Conservation (phyloP, 352 stramenopile species). For the Phytophthora colocasiae region DNA sequence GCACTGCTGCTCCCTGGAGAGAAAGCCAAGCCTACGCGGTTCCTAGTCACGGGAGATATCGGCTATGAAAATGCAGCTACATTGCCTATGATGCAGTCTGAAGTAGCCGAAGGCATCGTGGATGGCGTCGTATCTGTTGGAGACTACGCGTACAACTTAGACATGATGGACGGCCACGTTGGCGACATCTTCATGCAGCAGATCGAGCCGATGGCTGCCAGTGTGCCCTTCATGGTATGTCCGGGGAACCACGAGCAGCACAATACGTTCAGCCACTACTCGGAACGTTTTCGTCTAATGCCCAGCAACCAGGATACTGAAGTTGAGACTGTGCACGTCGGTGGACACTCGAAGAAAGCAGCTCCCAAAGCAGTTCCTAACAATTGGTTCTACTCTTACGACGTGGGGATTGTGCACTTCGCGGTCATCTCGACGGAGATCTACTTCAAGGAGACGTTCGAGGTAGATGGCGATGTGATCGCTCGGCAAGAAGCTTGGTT, state of each 20-base stretch:
- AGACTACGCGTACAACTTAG: slow-evolving; percentile 90
- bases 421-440: slow-evolving; percentile 86
- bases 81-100: slow-evolving; percentile 86
- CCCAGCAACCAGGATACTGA: slow-evolving; percentile 74
- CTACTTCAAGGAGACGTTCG: slow-evolving; percentile 82
- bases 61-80: slow-evolving; percentile 87
- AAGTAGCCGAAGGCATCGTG: slow-evolving; percentile 73
- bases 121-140: slow-evolving; percentile 86
- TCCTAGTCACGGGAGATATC: slow-evolving; percentile 88
- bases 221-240: slow-evolving; percentile 89
- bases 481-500: slow-evolving; percentile 74
- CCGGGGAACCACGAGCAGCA: slow-evolving; percentile 92
- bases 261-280: slow-evolving; percentile 86
- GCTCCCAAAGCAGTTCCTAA: slow-evolving; percentile 60
- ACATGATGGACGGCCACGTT: slow-evolving; percentile 78
- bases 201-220: slow-evolving; percentile 83
- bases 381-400: slow-evolving; percentile 91
- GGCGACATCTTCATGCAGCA: slow-evolving; percentile 92
- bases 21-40: slow-evolving; percentile 55
- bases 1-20: slow-evolving; percentile 16
- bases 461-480: slow-evolving; percentile 56
- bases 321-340: slow-evolving; percentile 47
- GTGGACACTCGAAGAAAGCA: slow-evolving; percentile 32
- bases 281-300: slow-evolving; percentile 85
- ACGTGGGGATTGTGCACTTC: slow-evolving; percentile 90